Evolutionary conservation across 2,329 filamentous ascomycete genomes (phyloP).

Genomic region (Scedosporium boydii): DNA sequence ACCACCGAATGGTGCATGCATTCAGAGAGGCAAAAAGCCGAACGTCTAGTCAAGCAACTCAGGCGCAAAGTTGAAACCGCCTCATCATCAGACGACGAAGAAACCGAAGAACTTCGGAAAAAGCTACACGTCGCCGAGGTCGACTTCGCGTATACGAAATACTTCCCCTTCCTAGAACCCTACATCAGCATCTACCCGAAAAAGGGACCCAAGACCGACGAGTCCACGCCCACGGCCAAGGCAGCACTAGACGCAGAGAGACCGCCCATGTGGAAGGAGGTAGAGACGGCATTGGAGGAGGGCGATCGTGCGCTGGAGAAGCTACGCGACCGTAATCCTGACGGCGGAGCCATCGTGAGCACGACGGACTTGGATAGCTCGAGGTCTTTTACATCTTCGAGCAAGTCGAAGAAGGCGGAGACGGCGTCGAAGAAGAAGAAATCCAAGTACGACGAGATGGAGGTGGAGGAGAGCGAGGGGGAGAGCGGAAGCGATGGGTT

Average conservation of each 20-base stretch:
- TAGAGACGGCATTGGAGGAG: slow-evolving; percentile 55
- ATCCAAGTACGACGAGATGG: slow-evolving; percentile 20
- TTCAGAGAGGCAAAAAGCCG: slow-evolving; percentile 63
- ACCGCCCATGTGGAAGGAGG: slow-evolving; percentile 55
- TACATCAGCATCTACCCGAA: slow-evolving; percentile 57
- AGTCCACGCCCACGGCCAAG: slow-evolving; percentile 29
- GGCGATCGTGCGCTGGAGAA: slow-evolving; percentile 41
- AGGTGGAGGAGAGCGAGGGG: slow-evolving; percentile 32
- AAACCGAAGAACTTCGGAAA: slow-evolving; percentile 39
- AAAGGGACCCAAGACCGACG: slow-evolving; percentile 22
- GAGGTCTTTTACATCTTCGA: neutral
- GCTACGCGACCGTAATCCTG: slow-evolving; percentile 39
- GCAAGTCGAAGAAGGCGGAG: neutral
- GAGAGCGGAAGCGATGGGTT: slow-evolving; percentile 46
- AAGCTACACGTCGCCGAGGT: slow-evolving; percentile 62
- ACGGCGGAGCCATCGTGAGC: neutral
- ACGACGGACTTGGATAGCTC: slow-evolving; percentile 11
- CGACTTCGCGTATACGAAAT: slow-evolving; percentile 66
- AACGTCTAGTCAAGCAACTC: slow-evolving; percentile 55
- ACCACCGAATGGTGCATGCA: slow-evolving; percentile 5
- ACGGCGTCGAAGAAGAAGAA: slow-evolving; percentile 10
- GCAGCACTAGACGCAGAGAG: slow-evolving; percentile 35
- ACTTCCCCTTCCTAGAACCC: slow-evolving; percentile 59
- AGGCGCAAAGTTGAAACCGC: slow-evolving; percentile 42
- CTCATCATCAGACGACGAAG: slow-evolving; percentile 37